phyloP scores from a whole-genome alignment of 768 basidiomycete species.

The Solioccasus polychromus region DNA sequence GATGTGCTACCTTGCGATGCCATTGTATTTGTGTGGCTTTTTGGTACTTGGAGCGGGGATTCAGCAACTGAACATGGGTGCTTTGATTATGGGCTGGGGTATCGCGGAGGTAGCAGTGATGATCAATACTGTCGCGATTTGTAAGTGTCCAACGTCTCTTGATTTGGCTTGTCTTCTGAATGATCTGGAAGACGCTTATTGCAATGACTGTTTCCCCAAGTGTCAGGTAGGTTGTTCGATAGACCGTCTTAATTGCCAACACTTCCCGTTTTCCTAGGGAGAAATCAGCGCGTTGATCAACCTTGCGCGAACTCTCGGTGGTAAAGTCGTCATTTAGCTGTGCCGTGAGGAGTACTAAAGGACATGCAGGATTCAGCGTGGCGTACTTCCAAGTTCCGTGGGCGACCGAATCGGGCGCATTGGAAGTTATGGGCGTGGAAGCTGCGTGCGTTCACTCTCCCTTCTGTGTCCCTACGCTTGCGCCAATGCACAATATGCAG shows the following conservation, averaged over 20 bases:
- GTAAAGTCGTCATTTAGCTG: conserved; percentile 11
- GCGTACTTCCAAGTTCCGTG: conserved; percentile 42
- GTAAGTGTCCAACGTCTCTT: conserved; percentile 16
- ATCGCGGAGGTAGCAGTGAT: conserved; percentile 36
- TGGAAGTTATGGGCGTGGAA: conserved; percentile 37
- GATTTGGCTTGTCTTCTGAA: neutral
- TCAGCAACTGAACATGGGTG: conserved; percentile 28
- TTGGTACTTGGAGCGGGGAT: conserved; percentile 39
- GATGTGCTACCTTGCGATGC: conserved; percentile 39
- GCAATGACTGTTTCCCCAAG: conserved; percentile 38
- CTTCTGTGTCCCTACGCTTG: neutral
- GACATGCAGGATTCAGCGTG: conserved; percentile 31
- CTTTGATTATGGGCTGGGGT: conserved; percentile 43
- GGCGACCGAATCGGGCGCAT: conserved; percentile 34
- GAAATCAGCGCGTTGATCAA: conserved; percentile 46
- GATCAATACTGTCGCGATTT: conserved; percentile 41
- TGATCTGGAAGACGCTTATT: conserved; percentile 33
- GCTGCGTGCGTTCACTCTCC: conserved; percentile 30
- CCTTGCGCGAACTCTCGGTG: conserved; percentile 34
- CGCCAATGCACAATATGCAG: conserved; percentile 12
- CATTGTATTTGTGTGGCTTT: conserved; percentile 42
- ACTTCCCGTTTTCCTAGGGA: conserved; percentile 22
- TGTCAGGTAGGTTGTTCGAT: conserved; percentile 20
- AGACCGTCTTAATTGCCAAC: neutral
- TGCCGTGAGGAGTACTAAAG: neutral